These are phyloP conservation scores for Catharanthus roseus DNA, from an alignment of 257 asterid species.

Conservation along the genomic window DNA sequence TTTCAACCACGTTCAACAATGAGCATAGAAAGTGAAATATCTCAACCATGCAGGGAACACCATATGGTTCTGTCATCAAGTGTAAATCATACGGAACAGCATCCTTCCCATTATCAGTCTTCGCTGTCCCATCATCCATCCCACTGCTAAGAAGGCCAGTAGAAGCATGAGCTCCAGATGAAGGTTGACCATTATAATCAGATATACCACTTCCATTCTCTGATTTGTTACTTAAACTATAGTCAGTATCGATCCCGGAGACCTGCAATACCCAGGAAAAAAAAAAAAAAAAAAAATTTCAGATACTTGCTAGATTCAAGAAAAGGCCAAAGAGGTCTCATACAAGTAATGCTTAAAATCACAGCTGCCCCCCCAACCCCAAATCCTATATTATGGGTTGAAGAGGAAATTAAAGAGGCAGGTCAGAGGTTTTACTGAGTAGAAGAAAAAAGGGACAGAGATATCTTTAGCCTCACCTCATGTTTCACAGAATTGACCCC, in stretches of 20 bases:
- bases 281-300: too few species aligned
- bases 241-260: slow-evolving; percentile 44
- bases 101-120: slow-evolving; percentile 64
- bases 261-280: slow-evolving; percentile 37
- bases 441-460: slow-evolving; percentile 14
- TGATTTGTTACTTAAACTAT: slow-evolving; percentile 45
- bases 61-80: slow-evolving; percentile 85
- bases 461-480: slow-evolving; percentile 39
- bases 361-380: neutral
- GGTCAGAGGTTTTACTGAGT: neutral
- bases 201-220: slow-evolving; percentile 65
- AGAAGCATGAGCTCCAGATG: slow-evolving; percentile 52
- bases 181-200: slow-evolving; percentile 46
- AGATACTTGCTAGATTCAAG: neutral
- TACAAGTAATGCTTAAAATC: neutral
- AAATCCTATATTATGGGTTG: too few species aligned
- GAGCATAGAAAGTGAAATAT: slow-evolving; percentile 92
- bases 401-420: neutral
- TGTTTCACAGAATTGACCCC: slow-evolving; percentile 55
- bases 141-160: slow-evolving; percentile 35
- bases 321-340: neutral
- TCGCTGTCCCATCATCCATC: slow-evolving; percentile 52
- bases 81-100: slow-evolving; percentile 68
- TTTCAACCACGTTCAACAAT: slow-evolving; percentile 76
- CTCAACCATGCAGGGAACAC: slow-evolving; percentile 94